Conservation (phyloP, 805 yeast species). For the Candida palmyrensis region DNA sequence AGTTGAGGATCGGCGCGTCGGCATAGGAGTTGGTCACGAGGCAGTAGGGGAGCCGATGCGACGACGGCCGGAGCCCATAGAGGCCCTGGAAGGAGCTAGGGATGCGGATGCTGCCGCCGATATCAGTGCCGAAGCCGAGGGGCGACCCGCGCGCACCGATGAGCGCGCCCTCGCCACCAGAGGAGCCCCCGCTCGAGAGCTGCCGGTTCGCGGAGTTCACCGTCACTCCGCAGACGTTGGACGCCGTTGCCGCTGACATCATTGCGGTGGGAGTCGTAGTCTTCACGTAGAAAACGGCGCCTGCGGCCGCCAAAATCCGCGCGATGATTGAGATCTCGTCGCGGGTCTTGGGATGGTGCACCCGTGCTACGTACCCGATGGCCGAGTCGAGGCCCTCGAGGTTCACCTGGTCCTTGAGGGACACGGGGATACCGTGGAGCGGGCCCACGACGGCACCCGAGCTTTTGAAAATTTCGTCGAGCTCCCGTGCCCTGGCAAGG, state of each 20-base stretch:
- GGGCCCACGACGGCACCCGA: conserved; percentile 57
- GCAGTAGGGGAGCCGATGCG: conserved; percentile 40
- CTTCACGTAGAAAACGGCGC: conserved; percentile 5
- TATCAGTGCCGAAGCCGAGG: conserved; percentile 37
- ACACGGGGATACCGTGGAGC: conserved; percentile 64
- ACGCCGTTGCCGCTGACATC: conserved; percentile 4
- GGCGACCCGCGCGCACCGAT: conserved; percentile 40
- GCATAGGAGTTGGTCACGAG: conserved; percentile 2
- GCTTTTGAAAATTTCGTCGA: conserved; percentile 33
- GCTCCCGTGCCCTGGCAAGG: conserved; percentile 11
- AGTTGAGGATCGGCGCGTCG: conserved; percentile 1
- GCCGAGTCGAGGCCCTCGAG: conserved; percentile 5
- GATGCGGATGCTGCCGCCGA: conserved; percentile 51
- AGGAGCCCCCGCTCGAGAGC: conserved; percentile 48
- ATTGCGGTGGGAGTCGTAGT: conserved; percentile 6
- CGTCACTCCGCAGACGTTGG: conserved; percentile 13
- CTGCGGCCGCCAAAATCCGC: conserved; percentile 7
- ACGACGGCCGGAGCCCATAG: conserved; percentile 45
- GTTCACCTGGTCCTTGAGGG: conserved; percentile 54
- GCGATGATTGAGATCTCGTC: conserved; percentile 6
- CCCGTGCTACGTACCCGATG: conserved; percentile 4
- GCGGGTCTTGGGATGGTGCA: conserved; percentile 7
- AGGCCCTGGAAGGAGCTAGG: conserved; percentile 53
- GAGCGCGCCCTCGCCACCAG: conserved; percentile 51
- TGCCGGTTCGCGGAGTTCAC: conserved; percentile 26